Evolutionary conservation across 495 filamentous ascomycete species (phyloP).

Genomic region (Margaritispora aquatica): DNA sequence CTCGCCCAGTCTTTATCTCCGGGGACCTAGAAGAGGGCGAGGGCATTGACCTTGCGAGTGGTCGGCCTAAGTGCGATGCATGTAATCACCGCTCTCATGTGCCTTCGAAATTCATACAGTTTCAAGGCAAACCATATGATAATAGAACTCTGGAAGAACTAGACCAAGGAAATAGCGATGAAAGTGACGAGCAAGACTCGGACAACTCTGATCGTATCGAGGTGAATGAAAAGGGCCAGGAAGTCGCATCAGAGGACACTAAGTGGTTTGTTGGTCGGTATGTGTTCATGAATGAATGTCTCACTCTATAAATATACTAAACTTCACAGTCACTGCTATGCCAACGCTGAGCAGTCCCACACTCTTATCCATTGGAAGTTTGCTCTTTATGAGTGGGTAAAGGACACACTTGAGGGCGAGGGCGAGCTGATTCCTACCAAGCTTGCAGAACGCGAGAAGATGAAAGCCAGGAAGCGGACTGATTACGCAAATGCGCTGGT

Average conservation of each 20-base stretch:
- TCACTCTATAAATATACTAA: background rate
- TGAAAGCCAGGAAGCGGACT: slow-evolving; percentile 44
- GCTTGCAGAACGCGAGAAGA: slow-evolving; percentile 46
- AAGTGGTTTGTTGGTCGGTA: slow-evolving; percentile 17
- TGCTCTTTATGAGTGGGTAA: slow-evolving; percentile 57
- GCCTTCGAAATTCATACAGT: slow-evolving; percentile 53
- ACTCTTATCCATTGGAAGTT: slow-evolving; percentile 61
- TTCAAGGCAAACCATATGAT: slow-evolving; percentile 66
- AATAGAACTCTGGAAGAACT: slow-evolving; percentile 62
- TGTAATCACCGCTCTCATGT: slow-evolving; percentile 68
- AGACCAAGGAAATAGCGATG: slow-evolving; percentile 37
- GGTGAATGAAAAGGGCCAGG: slow-evolving; percentile 7
- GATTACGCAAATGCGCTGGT: slow-evolving; percentile 51
- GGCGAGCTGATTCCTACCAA: slow-evolving; percentile 46
- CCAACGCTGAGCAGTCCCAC: slow-evolving; percentile 56
- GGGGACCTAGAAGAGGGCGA: slow-evolving; percentile 25
- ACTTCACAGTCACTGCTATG: slow-evolving; percentile 37
- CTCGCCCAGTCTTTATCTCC: slow-evolving; percentile 47
- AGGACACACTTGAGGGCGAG: slow-evolving; percentile 43
- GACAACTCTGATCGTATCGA: slow-evolving; percentile 15
- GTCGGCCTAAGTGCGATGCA: slow-evolving; percentile 57
- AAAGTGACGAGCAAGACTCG: slow-evolving; percentile 34
- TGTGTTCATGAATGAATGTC: background rate
- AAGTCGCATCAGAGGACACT: slow-evolving; percentile 7
- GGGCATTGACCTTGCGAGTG: slow-evolving; percentile 27